A percentile compares a stretch with the other conserved stretches of the same genome.
phyloP scores from a whole-genome alignment of 805 yeast species.

The Komagataella phaffii region DNA sequence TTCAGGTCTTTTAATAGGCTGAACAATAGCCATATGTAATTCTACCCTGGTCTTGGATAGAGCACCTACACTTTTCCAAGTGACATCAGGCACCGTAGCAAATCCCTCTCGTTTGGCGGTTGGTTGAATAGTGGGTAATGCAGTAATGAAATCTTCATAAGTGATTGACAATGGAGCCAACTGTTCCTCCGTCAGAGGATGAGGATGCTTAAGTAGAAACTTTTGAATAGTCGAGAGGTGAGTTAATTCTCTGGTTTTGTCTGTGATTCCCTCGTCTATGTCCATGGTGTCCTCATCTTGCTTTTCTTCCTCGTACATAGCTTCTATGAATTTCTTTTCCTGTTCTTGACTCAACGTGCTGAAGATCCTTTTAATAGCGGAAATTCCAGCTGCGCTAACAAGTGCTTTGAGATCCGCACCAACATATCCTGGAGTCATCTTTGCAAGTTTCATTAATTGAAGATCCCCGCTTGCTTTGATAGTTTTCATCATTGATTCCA shows the following conservation, averaged over 20 bases:
- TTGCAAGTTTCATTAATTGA: conserved; percentile 65
- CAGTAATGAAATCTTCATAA: conserved; percentile 68
- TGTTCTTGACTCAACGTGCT: conserved; percentile 34
- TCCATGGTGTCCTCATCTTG: conserved; percentile 4
- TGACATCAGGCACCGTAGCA: conserved; percentile 95
- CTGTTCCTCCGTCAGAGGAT: conserved; percentile 65
- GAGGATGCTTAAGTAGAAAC: conserved; percentile 64
- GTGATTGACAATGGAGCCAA: conserved; percentile 64
- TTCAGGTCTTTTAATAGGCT: conserved; percentile 90
- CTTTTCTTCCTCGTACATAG: conserved; percentile 4
- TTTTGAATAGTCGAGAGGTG: conserved; percentile 49
- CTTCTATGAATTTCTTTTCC: conserved; percentile 12
- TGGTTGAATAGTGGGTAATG: conserved; percentile 90
- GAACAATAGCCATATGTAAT: conserved; percentile 93
- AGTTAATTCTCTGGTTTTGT: neutral
- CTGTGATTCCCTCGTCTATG: conserved; percentile 2
- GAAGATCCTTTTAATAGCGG: conserved; percentile 88
- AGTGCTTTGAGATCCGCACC: conserved; percentile 95
- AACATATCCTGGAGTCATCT: conserved; percentile 92
- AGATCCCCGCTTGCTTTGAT: conserved; percentile 60
- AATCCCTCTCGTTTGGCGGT: conserved; percentile 97
- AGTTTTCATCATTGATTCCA: conserved; percentile 56
- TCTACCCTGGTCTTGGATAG: conserved; percentile 69
- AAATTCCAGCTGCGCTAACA: conserved; percentile 89
- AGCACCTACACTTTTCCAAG: conserved; percentile 95